phyloP scores from a whole-genome alignment of 2,329 filamentous ascomycete genomes.

The Fusarium begoniae region DNA sequence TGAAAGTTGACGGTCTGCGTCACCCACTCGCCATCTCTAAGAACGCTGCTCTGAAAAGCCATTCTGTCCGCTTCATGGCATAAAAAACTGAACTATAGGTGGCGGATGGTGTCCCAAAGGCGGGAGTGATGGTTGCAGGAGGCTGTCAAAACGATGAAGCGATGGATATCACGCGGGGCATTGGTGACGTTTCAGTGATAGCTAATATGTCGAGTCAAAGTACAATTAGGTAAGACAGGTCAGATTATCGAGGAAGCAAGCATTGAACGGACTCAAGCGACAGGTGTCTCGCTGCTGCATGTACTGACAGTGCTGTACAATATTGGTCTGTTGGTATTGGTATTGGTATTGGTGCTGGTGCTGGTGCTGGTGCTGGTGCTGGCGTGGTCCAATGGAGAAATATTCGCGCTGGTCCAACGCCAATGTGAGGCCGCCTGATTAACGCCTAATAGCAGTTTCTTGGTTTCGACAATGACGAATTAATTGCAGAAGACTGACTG shows the following conservation, averaged over 20 bases:
- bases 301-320: neutral
- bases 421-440: conserved; percentile 5
- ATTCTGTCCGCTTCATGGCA: conserved; percentile 44
- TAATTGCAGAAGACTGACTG: neutral
- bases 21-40: conserved; percentile 66
- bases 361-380: conserved; percentile 4
- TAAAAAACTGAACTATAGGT: neutral
- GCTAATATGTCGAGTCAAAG: neutral
- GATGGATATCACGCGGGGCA: neutral
- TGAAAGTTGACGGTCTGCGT: conserved; percentile 60
- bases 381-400: conserved; percentile 7
- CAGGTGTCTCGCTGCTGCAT: neutral
- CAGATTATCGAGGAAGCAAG: neutral
- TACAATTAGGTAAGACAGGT: neutral
- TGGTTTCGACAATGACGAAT: neutral
- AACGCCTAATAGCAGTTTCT: conserved; percentile 5
- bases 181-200: neutral
- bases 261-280: neutral
- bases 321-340: neutral
- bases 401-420: conserved; percentile 1
- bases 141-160: neutral
- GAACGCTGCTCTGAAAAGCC: conserved; percentile 64
- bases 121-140: neutral
- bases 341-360: neutral
- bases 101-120: neutral